Evolutionary conservation across 2,329 filamentous ascomycete genomes (phyloP).

Genomic region (Plenodomus tracheiphilus): DNA sequence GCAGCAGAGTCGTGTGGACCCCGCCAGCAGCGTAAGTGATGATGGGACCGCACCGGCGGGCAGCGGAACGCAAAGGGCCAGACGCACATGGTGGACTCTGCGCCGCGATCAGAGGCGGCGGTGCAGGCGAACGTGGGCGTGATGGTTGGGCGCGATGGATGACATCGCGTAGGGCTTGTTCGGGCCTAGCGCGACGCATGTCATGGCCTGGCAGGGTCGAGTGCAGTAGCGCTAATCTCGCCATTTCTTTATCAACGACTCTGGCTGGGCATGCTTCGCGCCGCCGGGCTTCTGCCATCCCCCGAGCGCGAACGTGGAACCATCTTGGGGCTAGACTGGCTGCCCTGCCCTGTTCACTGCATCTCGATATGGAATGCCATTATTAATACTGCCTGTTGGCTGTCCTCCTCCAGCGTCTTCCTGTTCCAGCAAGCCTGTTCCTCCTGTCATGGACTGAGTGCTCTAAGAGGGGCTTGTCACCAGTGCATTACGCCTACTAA

Average conservation of each 20-base stretch:
- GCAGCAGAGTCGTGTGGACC: constrained; percentile 11
- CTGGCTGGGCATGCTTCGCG: constrained; percentile 5
- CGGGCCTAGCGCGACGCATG: constrained; percentile 18
- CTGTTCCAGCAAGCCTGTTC: constrained; percentile 4
- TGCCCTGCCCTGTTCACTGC: background rate
- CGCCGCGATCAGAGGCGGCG: constrained; percentile 21
- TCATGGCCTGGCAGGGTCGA: constrained; percentile 1
- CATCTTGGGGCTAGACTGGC: background rate
- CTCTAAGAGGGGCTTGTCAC: constrained; percentile 8
- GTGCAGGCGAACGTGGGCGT: constrained; percentile 22
- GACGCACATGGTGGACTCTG: constrained; percentile 20
- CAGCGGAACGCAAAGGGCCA: constrained; percentile 7
- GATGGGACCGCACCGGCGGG: background rate
- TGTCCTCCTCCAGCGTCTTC: background rate
- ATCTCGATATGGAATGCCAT: background rate
- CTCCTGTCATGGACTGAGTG: constrained; percentile 7
- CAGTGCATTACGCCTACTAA: constrained; percentile 17
- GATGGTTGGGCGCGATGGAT: constrained; percentile 27
- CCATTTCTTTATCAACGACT: constrained; percentile 11
- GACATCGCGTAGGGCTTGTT: constrained; percentile 19
- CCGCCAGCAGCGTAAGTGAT: background rate
- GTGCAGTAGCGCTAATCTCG: constrained; percentile 9
- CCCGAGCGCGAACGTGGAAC: constrained; percentile 5
- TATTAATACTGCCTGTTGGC: constrained; percentile 12
- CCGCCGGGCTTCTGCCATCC: constrained; percentile 2